Evolutionary conservation across 2,329 filamentous ascomycete species (phyloP), one percentile per base, ranked within the genome.

Genomic region (Colletotrichum euphorbiae): DNA sequence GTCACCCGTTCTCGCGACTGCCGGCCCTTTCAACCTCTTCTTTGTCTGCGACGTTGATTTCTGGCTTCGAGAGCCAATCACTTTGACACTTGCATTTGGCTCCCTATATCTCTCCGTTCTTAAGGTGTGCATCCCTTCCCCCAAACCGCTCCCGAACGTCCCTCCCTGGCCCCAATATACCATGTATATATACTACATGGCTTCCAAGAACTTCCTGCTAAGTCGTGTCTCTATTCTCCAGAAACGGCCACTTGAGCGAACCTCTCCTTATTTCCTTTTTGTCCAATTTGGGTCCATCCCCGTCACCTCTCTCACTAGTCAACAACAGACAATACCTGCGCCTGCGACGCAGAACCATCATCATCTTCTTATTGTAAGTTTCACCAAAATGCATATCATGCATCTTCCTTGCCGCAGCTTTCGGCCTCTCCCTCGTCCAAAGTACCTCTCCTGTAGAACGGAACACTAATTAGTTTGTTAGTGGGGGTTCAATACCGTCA

Each of bases 401-500:
- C 69, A 66, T 69, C 40, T 70, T 69, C 69, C 66, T 59, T 66
- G 60, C 55, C 68, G 19, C 19, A 28, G 17, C 9, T 59, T 21
- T 55, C 69, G 45, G 51, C 19, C 13, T 57, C 21, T 56, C 24
- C 38, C 46, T 52, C 36, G 36, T 48, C 15, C 38, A 57, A 45
- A 51, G 50, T 70, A 43, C 61, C 54, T 66, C 54, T 54, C 38
- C 54, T 56, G 69, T 48, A 52, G 51, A 56, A 62, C 56, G 19
- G 28, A 66, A 36, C 51, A 57, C 60, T 68, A 62, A 62, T 24
- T 68, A 62, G 56, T 24, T 33, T 12, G 50, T 33, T 56, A 67
- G 67, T 68, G 63, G 67, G 51, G 64, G 51, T 69, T 36, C 31
- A 50, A 56, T 19, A 62, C 52, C 33, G 67, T 70, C 69, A 69